Conservation (phyloP, 805 yeast species). For the Saccharomyces kudriavzevii region DNA sequence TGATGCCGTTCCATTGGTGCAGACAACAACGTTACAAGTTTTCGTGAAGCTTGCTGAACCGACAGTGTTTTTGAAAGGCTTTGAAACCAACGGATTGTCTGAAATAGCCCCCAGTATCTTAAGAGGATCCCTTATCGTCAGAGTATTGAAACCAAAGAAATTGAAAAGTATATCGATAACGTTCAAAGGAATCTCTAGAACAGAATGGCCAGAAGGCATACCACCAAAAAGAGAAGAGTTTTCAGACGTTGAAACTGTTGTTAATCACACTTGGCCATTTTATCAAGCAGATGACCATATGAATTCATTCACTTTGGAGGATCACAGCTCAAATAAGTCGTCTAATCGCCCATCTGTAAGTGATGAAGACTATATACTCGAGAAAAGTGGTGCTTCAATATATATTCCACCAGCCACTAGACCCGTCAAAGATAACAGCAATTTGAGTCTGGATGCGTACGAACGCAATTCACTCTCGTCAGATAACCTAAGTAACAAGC, state of each 20-base stretch:
- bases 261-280: slow-evolving; percentile 85
- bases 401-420: neutral
- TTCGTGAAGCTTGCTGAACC: slow-evolving; percentile 72
- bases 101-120: slow-evolving; percentile 69
- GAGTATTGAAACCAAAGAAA: slow-evolving; percentile 61
- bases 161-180: slow-evolving; percentile 52
- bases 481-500: neutral
- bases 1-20: slow-evolving; percentile 41
- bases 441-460: neutral
- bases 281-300: slow-evolving; percentile 43
- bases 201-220: slow-evolving; percentile 96
- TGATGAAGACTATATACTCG: neutral
- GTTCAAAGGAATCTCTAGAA: slow-evolving; percentile 58
- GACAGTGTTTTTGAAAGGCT: slow-evolving; percentile 71
- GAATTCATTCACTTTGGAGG: neutral
- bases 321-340: neutral
- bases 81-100: slow-evolving; percentile 51
- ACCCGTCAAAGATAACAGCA: neutral
- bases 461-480: neutral
- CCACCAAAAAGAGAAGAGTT: slow-evolving; percentile 72
- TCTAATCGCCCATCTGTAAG: neutral
- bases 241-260: slow-evolving; percentile 51
- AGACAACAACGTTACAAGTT: slow-evolving; percentile 53
- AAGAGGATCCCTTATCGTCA: slow-evolving; percentile 65
- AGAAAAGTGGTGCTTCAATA: neutral